These are phyloP conservation scores for Dendrocalamus latiflorus DNA, from an alignment of 202 grass and related monocot species.

Conservation along the genomic window DNA sequence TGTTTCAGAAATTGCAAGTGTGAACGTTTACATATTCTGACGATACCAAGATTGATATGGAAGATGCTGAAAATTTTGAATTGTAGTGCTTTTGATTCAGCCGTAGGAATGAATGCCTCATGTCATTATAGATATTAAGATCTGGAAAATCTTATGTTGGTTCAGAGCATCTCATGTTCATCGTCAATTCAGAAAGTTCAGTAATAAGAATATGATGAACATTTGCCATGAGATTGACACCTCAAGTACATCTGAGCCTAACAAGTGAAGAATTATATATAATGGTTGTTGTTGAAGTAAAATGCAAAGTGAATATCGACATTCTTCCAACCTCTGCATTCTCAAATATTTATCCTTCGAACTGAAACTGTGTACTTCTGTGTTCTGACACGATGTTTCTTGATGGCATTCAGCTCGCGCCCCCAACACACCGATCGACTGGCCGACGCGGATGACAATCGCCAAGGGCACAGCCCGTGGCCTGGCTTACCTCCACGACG, in stretches of 20 bases:
- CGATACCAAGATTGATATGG: neutral
- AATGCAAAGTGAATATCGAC: too few relatives aligned
- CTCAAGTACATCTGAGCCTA: neutral
- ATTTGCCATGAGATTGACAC: neutral
- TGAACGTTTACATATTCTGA: neutral
- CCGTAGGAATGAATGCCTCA: neutral
- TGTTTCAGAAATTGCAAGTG: neutral
- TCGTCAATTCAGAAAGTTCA: neutral
- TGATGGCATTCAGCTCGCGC: constrained; percentile 30
- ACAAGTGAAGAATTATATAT: neutral
- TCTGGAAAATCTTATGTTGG: neutral
- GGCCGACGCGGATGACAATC: constrained; percentile 52
- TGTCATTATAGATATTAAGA: neutral
- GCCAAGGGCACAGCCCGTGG: constrained; percentile 54
- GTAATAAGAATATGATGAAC: neutral
- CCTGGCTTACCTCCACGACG: constrained; percentile 50
- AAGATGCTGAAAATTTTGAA: neutral
- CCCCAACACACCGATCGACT: constrained; percentile 50
- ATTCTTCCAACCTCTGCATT: neutral
- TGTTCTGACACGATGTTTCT: neutral
- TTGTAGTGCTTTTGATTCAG: neutral
- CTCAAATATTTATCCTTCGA: neutral
- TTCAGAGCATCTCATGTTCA: neutral
- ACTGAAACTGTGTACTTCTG: neutral
- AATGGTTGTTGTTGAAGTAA: neutral